Base-by-base conservation (phyloP, 129 eudicot genomes). In the Mikania micrantha region DNA sequence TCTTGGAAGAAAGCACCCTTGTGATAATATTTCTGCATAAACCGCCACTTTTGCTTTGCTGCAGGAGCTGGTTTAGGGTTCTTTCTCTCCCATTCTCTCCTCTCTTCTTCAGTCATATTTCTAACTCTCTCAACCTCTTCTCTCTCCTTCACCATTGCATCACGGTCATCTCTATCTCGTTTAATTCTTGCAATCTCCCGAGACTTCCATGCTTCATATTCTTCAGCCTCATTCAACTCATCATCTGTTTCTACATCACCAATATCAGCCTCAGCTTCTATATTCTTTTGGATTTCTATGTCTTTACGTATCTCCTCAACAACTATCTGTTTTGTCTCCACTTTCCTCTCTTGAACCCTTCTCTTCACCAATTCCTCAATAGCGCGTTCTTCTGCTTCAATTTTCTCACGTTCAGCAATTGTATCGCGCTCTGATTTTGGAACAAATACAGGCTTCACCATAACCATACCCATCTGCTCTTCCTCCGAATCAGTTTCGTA, bases 1-100 rank as follows among this genome's bases (percentile, higher is more conserved):
- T 83, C 41, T 74, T 88, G 96, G 54, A 86, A 93, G 90, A 88
- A 93, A 34, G 95, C 96, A 82, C 99, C 99, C 71, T 86, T 89
- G 63, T 93, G 99, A 79, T 84, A 93, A 74, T 93, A 93, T 71
- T 93, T 93, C 95, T 93, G 99, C 99, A 93, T 93, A 58, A 93
- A 93, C 71, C 86, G 77, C 99, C 95, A 93, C 70, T 93, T 93
- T 60, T 83, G 90, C 76, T 93, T 93, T 3, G 80, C 25, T 12
- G 67, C 62, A 5, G 76, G 4, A 5, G 82, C 72, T 63, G 86
- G 85, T 70, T 83, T 88, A 1, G 92, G 92, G 35, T 93, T 93
- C 83, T 73, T 93, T 86, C 96, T 88, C 76, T 93, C 99, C 95
- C 95, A 93, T 61, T 93, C 99, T 60, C 95, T 86, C 77, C 99